A percentile compares a stretch with the other conserved stretches of the same genome.
These are phyloP conservation scores for Mycena alexandri DNA, from an alignment of 768 basidiomycete species.

Conservation along the genomic window DNA sequence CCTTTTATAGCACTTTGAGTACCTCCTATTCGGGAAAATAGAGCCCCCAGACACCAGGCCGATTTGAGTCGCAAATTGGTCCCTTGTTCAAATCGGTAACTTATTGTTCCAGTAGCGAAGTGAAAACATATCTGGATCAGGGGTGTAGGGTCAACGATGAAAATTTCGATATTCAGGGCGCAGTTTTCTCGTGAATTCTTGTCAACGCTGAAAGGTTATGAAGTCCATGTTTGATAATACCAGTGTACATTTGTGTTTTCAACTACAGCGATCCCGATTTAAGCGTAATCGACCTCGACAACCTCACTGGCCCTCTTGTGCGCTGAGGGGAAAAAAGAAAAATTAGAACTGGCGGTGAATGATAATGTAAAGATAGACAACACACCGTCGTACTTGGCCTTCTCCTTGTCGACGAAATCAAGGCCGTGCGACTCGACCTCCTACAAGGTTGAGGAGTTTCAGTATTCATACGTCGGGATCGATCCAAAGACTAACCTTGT, in stretches of 20 bases:
- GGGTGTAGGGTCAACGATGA: no score
- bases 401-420: slow-evolving; percentile 58
- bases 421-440: slow-evolving; percentile 67
- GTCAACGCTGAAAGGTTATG: neutral
- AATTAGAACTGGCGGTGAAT: no score
- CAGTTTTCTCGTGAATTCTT: no score
- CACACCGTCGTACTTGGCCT: slow-evolving; percentile 55
- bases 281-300: slow-evolving; percentile 13
- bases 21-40: no score
- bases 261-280: slow-evolving; percentile 12
- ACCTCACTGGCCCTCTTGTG: slow-evolving; percentile 34
- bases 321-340: no score
- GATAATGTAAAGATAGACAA: no score
- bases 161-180: no score
- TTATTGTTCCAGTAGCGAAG: no score
- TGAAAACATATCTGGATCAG: no score
- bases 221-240: neutral
- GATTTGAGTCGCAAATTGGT: no score
- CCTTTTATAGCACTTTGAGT: slow-evolving; percentile 17
- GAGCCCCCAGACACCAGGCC: no score
- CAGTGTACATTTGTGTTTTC: slow-evolving; percentile 19
- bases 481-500: slow-evolving; percentile 28
- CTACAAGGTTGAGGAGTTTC: slow-evolving; percentile 38
- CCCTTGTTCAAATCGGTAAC: no score
- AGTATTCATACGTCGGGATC: neutral